These are phyloP conservation scores for Tetradesmus obliquus DNA, from an alignment of 139 green algal genomes.

Conservation along the genomic window DNA sequence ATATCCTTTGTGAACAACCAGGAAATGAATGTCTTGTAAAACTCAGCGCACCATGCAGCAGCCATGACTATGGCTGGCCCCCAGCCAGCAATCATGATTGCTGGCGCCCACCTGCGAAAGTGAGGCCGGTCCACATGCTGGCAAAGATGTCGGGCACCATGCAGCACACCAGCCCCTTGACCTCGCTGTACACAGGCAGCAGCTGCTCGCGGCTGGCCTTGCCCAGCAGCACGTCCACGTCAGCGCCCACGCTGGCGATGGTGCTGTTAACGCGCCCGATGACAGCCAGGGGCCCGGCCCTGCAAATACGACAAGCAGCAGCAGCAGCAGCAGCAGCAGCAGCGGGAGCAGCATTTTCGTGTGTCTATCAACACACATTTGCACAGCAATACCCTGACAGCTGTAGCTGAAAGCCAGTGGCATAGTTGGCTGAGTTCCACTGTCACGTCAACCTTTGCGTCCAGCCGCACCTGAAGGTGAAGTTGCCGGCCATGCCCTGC, in stretches of 20 bases:
- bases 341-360: neutral
- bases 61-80: neutral
- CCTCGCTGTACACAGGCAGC: slow-evolving; percentile 26
- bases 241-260: neutral
- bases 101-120: slow-evolving; percentile 24
- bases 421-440: neutral
- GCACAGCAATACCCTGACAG: neutral
- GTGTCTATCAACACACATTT: neutral
- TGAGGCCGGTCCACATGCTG: slow-evolving; percentile 43
- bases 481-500: neutral
- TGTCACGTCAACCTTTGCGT: neutral
- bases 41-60: neutral
- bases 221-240: neutral
- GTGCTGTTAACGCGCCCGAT: slow-evolving; percentile 25
- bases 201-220: neutral
- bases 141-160: slow-evolving; percentile 25
- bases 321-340: neutral
- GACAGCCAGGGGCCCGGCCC: slow-evolving; percentile 25
- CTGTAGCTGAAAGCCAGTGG: neutral
- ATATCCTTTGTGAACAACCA: no score
- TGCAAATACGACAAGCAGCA: neutral
- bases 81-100: neutral
- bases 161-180: slow-evolving; percentile 45
- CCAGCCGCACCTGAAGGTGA: slow-evolving; percentile 29
- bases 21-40: no score